Conservation (phyloP, 2,329 filamentous ascomycete genomes). For the Hymenoscyphus albidus region DNA sequence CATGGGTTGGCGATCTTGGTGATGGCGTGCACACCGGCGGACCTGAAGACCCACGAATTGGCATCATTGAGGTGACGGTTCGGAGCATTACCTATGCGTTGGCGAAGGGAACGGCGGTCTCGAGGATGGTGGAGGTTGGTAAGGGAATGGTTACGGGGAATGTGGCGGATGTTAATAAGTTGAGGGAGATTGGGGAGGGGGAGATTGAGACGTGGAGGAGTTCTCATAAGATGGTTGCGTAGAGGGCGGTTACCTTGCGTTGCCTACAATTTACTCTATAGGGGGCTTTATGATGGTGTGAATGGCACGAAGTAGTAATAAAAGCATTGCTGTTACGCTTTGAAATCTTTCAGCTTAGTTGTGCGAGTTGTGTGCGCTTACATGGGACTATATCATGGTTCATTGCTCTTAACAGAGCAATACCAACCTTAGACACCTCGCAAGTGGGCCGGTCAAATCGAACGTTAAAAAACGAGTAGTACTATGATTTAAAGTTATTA, state of each 20-base stretch:
- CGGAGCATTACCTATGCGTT: conserved; percentile 70
- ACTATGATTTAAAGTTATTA: too few species aligned
- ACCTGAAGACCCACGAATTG: conserved; percentile 76
- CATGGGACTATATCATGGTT: too few species aligned
- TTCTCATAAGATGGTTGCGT: conserved; percentile 34
- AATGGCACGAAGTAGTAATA: too few species aligned
- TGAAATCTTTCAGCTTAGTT: too few species aligned
- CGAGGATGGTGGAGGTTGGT: conserved; percentile 65
- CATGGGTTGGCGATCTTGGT: conserved; percentile 81
- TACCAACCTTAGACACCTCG: too few species aligned
- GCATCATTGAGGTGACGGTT: conserved; percentile 72
- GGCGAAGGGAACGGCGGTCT: conserved; percentile 57
- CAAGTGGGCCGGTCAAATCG: too few species aligned
- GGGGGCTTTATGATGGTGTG: too few species aligned
- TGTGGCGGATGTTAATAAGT: conserved; percentile 66
- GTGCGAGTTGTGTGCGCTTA: too few species aligned
- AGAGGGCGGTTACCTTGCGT: not conserved
- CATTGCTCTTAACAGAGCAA: too few species aligned
- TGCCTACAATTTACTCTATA: too few species aligned
- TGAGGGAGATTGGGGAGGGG: conserved; percentile 66
- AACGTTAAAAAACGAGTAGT: too few species aligned
- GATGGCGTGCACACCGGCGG: conserved; percentile 82
- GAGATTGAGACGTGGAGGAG: conserved; percentile 62
- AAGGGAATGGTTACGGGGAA: conserved; percentile 72
- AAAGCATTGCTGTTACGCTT: too few species aligned